Evolutionary conservation across 306 rosid species (phyloP), one percentile per base, ranked within the genome.

Genomic region (Begonia fuchsioides): DNA sequence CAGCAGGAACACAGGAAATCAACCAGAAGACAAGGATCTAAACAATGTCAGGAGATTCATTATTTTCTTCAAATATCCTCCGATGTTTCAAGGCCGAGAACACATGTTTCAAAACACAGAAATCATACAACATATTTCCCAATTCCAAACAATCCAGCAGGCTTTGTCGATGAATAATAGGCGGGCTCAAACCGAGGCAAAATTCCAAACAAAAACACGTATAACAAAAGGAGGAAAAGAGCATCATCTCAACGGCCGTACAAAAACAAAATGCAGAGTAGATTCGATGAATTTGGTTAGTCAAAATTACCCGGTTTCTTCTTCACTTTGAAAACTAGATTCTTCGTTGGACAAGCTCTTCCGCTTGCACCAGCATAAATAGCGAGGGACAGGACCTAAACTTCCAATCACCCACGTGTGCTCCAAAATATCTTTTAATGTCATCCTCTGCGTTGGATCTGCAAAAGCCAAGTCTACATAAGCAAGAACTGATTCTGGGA

Each of bases 341-440:
- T 80, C 78, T 62, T 76, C 79, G 13, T 26, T 60, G 40, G 40
- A 47, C 52, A 45, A 19, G 49, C 67, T 58, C 62, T 60, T 75
- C 54, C 86, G 80, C 65, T 78, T 72, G 76, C 97, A 88, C 95
- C 90, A 88, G 60, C 97, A 88, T 49, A 44, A 61, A 62, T 74
- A 74, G 63, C 53, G 70, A 47, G 70, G 76, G 63, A 88, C 51
- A 20, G 86, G 86, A 49, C 95, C 97, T 57, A 72, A 73, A 55
- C 81, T 81, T 67, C 86, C 95, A 51, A 76, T 56, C 51, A 88
- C 68, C 97, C 97, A 84, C 20, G 15, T 19, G 50, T 88, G 90
- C 56, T 72, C 72, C 2, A 84, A 78, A 56, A 88, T 80, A 47
- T 63, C 71, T 14, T 58, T 58, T 58, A 88, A 64, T 12, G 83